Evolutionary conservation across 192 early-diverging fungal species (phyloP), one percentile per base, ranked within the genome.

Genomic region (Gonapodya prolifera): DNA sequence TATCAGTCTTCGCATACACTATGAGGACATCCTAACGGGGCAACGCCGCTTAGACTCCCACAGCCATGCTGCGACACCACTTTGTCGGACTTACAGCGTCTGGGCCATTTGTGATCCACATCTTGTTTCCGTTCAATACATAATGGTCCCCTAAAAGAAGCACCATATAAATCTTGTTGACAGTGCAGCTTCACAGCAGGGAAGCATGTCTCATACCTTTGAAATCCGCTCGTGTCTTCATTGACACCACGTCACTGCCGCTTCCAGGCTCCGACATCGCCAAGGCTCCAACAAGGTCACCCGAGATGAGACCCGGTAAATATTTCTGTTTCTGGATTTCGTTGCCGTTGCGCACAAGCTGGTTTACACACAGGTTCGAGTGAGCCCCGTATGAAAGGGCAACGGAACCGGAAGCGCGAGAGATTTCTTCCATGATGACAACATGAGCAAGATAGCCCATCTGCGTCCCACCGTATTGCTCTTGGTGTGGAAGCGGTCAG

Each of bases 321-420:
- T 98, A 96, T 82, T 96, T 96, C 79, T 84, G 77, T 83, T 94
- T 96, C 79, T 98, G 96, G 29, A 81, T 86, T 30, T 88, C 89
- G 75, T 89, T 96, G 61, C 93, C 96, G 82, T 98, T 94, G 70
- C 95, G 87, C 31, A 91, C 91, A 70, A 98, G 95, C 83, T 98
- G 96, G 86, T 98, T 98, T 35, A 98, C 95, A 80, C 95, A 96
- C 30, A 96, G 82, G 82, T 98, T 98, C n/a, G 94, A 95, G 81
- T 98, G 96, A 2, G 96, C 96, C 75, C 95, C 96, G 82, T 98
- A 98, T 77, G 90, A 92, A 69, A 98, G 84, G 1, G 93, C 96
- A 29, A 98, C 95, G 0, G 94, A 89, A 1, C 93, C 96, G 28
- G 93, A 94, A 0, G 92, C 93, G 34, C 94, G 86, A 2, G 91